phyloP scores from a whole-genome alignment of 257 asterid genomes.

The Salvia hispanica region DNA sequence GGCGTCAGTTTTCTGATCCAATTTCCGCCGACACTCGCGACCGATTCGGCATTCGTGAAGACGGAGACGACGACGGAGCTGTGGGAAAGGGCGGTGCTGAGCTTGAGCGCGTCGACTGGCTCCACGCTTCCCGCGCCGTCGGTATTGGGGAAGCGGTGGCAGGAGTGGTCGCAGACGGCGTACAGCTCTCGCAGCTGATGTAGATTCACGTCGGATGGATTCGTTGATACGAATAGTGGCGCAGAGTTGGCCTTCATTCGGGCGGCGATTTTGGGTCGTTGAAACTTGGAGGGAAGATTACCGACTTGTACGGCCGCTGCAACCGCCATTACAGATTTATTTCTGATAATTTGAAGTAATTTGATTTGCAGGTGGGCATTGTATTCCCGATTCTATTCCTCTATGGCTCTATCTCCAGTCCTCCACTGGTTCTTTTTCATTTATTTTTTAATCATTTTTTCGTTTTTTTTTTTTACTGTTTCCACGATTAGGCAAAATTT shows the following conservation, averaged over 20 bases:
- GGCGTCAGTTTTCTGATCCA: constrained; percentile 67
- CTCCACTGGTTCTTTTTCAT: no score
- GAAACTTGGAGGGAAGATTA: constrained; percentile 56
- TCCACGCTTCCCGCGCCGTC: constrained; percentile 61
- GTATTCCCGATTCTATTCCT: no score
- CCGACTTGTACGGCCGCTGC: constrained; percentile 50
- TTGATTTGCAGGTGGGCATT: no score
- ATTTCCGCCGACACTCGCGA: constrained; percentile 44
- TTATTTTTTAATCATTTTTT: no score
- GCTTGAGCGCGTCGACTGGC: constrained; percentile 60
- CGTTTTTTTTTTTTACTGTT: no score
- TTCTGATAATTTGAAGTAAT: not conserved
- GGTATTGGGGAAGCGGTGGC: constrained; percentile 79
- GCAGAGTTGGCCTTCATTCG: constrained; percentile 26
- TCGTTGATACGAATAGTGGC: constrained; percentile 57
- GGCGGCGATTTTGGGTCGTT: constrained; percentile 39
- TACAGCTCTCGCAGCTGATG: constrained; percentile 58
- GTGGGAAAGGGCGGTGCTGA: constrained; percentile 64
- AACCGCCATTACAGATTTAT: constrained; percentile 50
- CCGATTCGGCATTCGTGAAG: constrained; percentile 57
- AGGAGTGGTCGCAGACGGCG: constrained; percentile 75
- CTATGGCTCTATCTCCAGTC: no score
- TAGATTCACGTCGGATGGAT: constrained; percentile 53
- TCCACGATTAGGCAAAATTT: no score
- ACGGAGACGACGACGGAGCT: constrained; percentile 77